Conservation (phyloP, 2,329 filamentous ascomycete genomes). For the Parafenestella ontariensis region DNA sequence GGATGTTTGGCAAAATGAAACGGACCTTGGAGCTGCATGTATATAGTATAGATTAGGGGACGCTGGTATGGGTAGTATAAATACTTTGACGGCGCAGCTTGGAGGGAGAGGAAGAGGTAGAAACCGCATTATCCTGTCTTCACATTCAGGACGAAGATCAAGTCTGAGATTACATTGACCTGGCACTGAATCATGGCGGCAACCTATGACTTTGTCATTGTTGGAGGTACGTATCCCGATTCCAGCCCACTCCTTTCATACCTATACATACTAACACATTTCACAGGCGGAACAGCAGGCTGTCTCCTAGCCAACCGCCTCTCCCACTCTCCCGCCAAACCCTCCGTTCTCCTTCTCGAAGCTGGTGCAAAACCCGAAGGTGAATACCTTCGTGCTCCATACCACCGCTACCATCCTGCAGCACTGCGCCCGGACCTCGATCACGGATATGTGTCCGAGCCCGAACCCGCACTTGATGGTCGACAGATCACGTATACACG, state of each 20-base stretch:
- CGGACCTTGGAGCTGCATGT: too few species aligned
- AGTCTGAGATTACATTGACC: neutral
- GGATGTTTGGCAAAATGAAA: too few species aligned
- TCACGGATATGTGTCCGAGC: constrained; percentile 55
- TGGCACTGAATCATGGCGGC: constrained; percentile 14
- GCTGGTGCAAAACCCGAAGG: constrained; percentile 63
- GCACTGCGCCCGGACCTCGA: constrained; percentile 59
- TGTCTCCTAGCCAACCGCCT: constrained; percentile 63
- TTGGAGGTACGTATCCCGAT: constrained; percentile 47
- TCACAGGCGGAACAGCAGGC: constrained; percentile 66
- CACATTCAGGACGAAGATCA: neutral
- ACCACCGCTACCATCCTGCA: constrained; percentile 59
- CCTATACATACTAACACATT: neutral
- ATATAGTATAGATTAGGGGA: neutral
- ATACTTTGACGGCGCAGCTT: neutral
- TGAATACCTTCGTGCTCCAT: constrained; percentile 51
- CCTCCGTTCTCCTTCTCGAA: constrained; percentile 66
- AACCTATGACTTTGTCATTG: constrained; percentile 51
- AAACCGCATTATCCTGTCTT: neutral
- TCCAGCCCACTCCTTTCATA: neutral
- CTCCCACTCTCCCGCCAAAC: constrained; percentile 55
- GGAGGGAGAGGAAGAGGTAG: neutral
- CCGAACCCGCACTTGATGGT: constrained; percentile 43
- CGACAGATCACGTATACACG: constrained; percentile 54
- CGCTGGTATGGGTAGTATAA: neutral